These are phyloP conservation scores for Calophaca sinica DNA, from an alignment of 306 rosid species.

Conservation along the genomic window DNA sequence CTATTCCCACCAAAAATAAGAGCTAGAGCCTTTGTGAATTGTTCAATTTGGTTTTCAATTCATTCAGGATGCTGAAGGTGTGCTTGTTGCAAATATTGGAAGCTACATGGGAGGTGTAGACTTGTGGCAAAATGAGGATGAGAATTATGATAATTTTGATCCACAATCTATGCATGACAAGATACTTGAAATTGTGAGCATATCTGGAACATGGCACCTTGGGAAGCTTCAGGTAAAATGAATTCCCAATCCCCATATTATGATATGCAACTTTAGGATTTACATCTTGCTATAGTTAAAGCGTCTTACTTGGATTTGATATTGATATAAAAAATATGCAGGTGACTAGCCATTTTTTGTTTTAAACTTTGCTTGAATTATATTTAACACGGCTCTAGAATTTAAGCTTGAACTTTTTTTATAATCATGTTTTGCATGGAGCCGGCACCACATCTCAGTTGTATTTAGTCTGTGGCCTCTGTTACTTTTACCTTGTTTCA, in stretches of 20 bases:
- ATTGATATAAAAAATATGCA: conserved; percentile 31
- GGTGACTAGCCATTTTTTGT: not conserved
- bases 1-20: not conserved
- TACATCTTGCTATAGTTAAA: not conserved
- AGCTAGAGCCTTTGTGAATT: conserved; percentile 11
- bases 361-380: not conserved
- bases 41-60: conserved; percentile 41
- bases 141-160: conserved; percentile 86
- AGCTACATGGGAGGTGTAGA: conserved; percentile 99
- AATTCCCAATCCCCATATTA: not conserved
- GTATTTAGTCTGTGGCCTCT: conserved; percentile 24
- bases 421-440: conserved; percentile 29
- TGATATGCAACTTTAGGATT: conserved; percentile 23
- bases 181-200: conserved; percentile 95
- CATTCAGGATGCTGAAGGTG: conserved; percentile 97
- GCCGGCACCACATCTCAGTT: conserved; percentile 21
- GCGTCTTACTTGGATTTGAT: conserved; percentile 37
- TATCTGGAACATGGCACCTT: conserved; percentile 99
- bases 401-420: not conserved
- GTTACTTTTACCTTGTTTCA: not conserved
- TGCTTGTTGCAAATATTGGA: conserved; percentile 98
- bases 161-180: conserved; percentile 99
- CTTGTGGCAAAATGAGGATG: conserved; percentile 99
- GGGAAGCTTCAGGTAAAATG: conserved; percentile 92
- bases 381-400: conserved; percentile 11